phyloP scores from a whole-genome alignment of 805 yeast genomes.

The Yarrowia osloensis region DNA sequence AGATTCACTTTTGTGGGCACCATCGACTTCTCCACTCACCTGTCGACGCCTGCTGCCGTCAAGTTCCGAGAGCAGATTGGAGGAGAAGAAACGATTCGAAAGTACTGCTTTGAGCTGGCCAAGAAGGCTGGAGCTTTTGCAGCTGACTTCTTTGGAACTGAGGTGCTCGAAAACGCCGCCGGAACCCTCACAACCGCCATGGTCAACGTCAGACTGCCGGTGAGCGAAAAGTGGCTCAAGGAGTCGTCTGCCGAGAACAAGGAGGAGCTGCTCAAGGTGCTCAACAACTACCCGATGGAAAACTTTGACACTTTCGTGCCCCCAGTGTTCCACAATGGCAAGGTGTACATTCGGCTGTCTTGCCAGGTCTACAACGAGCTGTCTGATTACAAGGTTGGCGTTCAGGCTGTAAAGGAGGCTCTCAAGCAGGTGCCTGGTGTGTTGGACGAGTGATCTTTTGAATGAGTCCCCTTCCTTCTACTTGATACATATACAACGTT shows the following conservation, averaged over 20 bases:
- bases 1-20: conserved; percentile 58
- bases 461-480: too few species aligned
- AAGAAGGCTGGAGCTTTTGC: conserved; percentile 47
- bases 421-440: conserved; percentile 33
- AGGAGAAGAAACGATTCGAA: conserved; percentile 56
- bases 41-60: conserved; percentile 53
- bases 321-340: conserved; percentile 47
- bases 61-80: conserved; percentile 58
- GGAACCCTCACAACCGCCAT: conserved; percentile 46
- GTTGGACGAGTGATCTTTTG: neutral
- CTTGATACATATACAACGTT: too few species aligned
- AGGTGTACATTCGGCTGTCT: conserved; percentile 53
- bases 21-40: conserved; percentile 48
- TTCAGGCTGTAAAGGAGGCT: conserved; percentile 45
- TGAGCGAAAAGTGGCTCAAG: conserved; percentile 34
- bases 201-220: conserved; percentile 50
- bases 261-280: conserved; percentile 23
- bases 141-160: conserved; percentile 46
- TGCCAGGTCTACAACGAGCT: conserved; percentile 62
- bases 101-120: conserved; percentile 53
- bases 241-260: conserved; percentile 33
- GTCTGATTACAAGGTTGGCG: conserved; percentile 54
- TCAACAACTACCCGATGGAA: neutral
- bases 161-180: conserved; percentile 37
- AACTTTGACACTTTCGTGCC: conserved; percentile 52